Evolutionary conservation across 1,284 basidiomycete species (phyloP).

Genomic region (Moniliella sp.): DNA sequence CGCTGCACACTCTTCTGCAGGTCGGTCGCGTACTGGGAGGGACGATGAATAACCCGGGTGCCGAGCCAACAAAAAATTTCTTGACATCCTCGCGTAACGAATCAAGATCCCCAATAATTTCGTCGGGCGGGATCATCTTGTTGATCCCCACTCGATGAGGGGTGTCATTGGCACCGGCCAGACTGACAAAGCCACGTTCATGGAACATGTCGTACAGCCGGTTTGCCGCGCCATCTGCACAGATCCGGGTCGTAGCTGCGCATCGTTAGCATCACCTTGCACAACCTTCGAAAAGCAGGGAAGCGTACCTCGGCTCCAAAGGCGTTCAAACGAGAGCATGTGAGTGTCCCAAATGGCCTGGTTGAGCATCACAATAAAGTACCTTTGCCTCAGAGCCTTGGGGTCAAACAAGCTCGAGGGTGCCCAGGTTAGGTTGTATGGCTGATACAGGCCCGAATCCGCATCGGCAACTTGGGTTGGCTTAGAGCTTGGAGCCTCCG

Average conservation of each 20-base stretch:
- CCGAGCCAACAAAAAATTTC: conserved; percentile 48
- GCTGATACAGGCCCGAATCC: no score
- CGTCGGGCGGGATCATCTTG: conserved; percentile 44
- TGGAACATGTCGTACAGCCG: conserved; percentile 49
- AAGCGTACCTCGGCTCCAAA: background rate
- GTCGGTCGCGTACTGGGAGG: conserved; percentile 66
- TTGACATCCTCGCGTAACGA: conserved; percentile 57
- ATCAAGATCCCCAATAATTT: conserved; percentile 83
- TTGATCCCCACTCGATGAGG: background rate
- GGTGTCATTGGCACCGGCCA: background rate
- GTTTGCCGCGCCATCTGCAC: conserved; percentile 88
- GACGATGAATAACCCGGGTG: conserved; percentile 44
- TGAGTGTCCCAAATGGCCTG: background rate
- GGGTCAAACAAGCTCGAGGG: no score
- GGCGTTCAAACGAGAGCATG: background rate
- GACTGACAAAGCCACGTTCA: conserved; percentile 11
- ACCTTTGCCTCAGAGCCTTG: background rate
- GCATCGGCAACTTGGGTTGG: no score
- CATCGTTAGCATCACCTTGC: background rate
- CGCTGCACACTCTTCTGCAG: conserved; percentile 66
- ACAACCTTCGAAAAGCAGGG: background rate
- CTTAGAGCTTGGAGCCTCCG: no score
- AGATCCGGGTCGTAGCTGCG: conserved; percentile 37
- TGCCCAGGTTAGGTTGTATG: no score
- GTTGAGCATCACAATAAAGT: background rate